phyloP scores from a whole-genome alignment of 2,329 filamentous ascomycete species.

The Neurospora crassa region DNA sequence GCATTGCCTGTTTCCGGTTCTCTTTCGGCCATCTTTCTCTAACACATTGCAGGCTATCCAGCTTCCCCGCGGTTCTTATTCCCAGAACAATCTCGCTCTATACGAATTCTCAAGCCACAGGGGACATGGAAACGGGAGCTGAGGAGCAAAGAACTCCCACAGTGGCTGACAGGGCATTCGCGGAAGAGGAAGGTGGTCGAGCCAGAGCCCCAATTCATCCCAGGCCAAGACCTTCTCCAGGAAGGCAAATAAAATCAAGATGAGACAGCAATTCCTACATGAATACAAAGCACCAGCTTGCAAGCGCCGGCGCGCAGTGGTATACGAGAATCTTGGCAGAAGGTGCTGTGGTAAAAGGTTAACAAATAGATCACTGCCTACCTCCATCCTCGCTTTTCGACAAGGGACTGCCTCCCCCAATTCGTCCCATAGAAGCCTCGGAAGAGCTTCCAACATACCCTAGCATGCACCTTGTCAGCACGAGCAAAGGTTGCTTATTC shows the following conservation, averaged over 20 bases:
- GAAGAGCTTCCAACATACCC: neutral
- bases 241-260: neutral
- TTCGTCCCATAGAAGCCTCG: neutral
- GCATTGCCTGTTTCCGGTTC: neutral
- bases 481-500: neutral
- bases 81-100: neutral
- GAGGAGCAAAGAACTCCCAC: neutral
- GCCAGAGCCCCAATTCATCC: neutral
- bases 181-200: neutral
- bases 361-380: neutral
- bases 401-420: neutral
- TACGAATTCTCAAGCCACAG: neutral
- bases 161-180: neutral
- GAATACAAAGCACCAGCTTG: neutral
- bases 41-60: neutral
- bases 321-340: neutral
- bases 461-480: neutral
- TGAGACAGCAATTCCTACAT: neutral
- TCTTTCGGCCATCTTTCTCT: neutral
- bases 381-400: neutral
- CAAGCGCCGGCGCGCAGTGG: neutral
- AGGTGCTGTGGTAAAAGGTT: neutral
- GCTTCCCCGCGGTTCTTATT: neutral
- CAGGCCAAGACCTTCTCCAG: neutral
- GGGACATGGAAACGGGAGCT: neutral